Base-by-base conservation (phyloP, 2,329 filamentous ascomycete species). In the Trichoderma koningiopsis region DNA sequence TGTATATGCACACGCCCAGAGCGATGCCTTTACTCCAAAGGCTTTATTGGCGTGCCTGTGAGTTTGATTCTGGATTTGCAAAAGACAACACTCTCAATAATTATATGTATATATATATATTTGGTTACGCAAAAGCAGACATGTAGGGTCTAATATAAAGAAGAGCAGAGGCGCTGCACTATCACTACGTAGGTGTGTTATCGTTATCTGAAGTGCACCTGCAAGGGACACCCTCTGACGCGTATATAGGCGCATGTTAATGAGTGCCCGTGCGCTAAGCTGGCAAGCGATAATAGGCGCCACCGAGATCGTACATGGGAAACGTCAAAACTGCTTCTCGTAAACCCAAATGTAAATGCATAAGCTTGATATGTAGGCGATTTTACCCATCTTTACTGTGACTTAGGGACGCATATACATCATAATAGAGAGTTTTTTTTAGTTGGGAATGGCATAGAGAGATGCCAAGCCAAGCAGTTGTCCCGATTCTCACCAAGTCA, bases 1-100 rank as follows among this genome's bases (percentile, higher is more conserved):
- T n/a, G 37, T 66, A 66, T 55, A 27, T 55, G 63, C 37, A 10
- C 52, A 66, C n/a, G 27, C 37, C 43, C 55, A 29, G 64, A 52
- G 55, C 52, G 64, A 67, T 56, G 35, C 24, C 37, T 43, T 19
- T 31, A 24, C n/a, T 3, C 14, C 7, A 33, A 22, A 16, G 59
- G 4, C 29, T 31, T 31, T 31, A 31, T 31, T 31, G 4, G 29
- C 29, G 29, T 31, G 29, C 6, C 29, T 31, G 29, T 7, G 29
- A 31, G 6, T 5, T 5, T 5, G 29, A 31, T 5, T 7, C 6
- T 5, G 29, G 29, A 31, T 31, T 31, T 7, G 29, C 29, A 31
- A 31, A 31, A 7, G 6, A 31, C 1, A 31, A 31, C 5, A 31
- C 29, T 5, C 11, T 16, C 47, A 24, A 24, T 49, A 49, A 2